Percentiles rank a stretch among this genome's conserved stretches.
These are phyloP conservation scores for Erucastrum elatum DNA, from an alignment of 345 rosid species.

Conservation along the genomic window DNA sequence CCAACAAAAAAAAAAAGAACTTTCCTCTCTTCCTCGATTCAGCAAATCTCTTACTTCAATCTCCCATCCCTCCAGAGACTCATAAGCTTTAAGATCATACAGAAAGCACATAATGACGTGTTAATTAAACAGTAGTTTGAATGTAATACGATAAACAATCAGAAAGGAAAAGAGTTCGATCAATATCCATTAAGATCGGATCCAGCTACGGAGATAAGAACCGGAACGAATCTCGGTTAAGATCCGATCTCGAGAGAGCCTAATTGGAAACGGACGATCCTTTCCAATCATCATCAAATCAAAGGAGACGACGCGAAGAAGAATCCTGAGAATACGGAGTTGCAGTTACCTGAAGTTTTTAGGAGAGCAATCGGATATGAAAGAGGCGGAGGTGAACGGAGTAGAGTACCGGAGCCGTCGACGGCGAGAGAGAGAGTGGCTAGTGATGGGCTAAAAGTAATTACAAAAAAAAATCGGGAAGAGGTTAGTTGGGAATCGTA, in stretches of 20 bases:
- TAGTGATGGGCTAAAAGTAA: no score
- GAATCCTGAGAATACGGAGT: slow-evolving; percentile 2
- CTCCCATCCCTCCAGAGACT: not conserved
- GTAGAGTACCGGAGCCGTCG: not conserved
- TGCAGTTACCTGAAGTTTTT: slow-evolving; percentile 25
- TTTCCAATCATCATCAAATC: not conserved
- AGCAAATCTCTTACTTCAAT: not conserved
- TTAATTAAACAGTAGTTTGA: not conserved
- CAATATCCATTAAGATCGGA: slow-evolving; percentile 17
- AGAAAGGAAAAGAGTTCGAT: not conserved
- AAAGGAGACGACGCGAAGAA: not conserved
- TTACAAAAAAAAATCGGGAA: no score
- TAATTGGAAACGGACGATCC: not conserved
- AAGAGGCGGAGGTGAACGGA: slow-evolving; percentile 7
- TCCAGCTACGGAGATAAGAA: no score
- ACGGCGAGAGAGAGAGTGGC: no score
- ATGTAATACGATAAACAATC: slow-evolving; percentile 1
- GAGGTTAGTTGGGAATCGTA: no score
- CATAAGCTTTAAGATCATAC: not conserved
- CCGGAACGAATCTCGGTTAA: not conserved
- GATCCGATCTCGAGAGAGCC: slow-evolving; percentile 17
- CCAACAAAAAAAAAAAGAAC: no score
- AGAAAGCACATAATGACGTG: not conserved
- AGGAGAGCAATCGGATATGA: not conserved
- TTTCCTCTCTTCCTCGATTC: not conserved